phyloP scores from a whole-genome alignment of 257 asterid genomes.

The Solanum rostratum region DNA sequence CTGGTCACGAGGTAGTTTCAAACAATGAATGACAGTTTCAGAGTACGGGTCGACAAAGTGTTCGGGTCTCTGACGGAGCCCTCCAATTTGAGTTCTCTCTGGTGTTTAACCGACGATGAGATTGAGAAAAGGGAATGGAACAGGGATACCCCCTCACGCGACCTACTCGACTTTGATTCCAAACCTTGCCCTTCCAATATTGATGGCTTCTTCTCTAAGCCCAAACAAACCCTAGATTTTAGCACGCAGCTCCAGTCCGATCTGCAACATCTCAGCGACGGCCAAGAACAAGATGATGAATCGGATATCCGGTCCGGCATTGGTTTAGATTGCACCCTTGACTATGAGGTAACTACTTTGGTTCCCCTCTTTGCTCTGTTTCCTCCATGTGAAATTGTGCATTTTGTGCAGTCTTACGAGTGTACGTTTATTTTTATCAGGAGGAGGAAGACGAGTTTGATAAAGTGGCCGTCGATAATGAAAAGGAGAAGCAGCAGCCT shows the following conservation, averaged over 20 bases:
- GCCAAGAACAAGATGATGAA: conserved; percentile 1
- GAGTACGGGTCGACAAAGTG: conserved; percentile 68
- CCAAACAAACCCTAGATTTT: neutral
- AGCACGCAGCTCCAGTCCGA: neutral
- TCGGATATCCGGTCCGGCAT: conserved; percentile 53
- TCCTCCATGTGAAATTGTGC: neutral
- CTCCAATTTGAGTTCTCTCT: conserved; percentile 22
- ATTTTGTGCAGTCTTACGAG: neutral
- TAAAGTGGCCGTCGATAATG: conserved; percentile 60
- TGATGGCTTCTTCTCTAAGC: neutral
- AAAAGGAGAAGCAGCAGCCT: conserved; percentile 3
- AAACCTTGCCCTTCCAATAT: neutral
- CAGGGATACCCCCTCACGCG: neutral
- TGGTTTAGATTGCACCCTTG: conserved; percentile 86
- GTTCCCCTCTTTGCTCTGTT: neutral
- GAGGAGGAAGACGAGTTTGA: conserved; percentile 90
- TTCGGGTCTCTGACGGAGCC: conserved; percentile 42
- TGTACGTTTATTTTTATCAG: conserved; percentile 14
- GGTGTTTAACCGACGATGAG: conserved; percentile 79
- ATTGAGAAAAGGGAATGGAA: conserved; percentile 51
- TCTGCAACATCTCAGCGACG: neutral
- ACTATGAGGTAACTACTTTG: conserved; percentile 44
- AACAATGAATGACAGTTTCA: conserved; percentile 73
- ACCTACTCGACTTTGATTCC: neutral
- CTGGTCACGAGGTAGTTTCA: too few species aligned